Conservation (phyloP, 257 asterid species). For the Capsicum pubescens region DNA sequence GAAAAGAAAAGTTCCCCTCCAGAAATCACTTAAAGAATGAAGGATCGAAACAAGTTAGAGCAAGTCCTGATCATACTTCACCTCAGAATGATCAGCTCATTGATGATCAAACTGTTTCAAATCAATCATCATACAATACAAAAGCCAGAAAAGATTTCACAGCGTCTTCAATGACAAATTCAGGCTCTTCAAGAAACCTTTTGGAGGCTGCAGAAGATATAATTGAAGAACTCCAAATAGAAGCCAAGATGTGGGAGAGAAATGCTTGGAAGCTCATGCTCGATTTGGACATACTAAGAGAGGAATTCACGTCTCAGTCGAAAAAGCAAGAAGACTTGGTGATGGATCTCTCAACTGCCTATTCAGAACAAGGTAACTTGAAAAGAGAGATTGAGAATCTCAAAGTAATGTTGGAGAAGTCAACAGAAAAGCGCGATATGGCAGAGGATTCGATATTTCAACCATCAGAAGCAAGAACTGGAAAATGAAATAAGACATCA, state of each 20-base stretch:
- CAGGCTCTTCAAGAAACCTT: constrained; percentile 56
- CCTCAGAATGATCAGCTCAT: constrained; percentile 44
- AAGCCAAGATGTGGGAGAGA: constrained; percentile 98
- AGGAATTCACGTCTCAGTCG: constrained; percentile 60
- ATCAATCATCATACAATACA: constrained; percentile 47
- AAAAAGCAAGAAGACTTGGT: constrained; percentile 68
- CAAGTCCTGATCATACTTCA: constrained; percentile 41
- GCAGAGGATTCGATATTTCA: constrained; percentile 43
- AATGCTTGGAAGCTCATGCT: constrained; percentile 79
- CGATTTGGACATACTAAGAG: constrained; percentile 71
- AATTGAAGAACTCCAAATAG: constrained; percentile 76
- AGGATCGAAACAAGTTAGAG: constrained; percentile 41
- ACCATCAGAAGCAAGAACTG: constrained; percentile 53
- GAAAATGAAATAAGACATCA: constrained; percentile 74
- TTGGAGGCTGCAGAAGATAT: constrained; percentile 75
- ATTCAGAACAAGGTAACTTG: constrained; percentile 57
- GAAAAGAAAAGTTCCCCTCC: constrained; percentile 33
- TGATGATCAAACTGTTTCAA: constrained; percentile 48
- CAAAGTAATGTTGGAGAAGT: constrained; percentile 47
- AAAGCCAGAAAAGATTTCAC: constrained; percentile 40
- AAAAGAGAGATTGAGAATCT: constrained; percentile 61
- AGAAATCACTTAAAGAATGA: constrained; percentile 43
- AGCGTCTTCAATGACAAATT: constrained; percentile 40
- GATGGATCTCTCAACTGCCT: constrained; percentile 71
- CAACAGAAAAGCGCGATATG: constrained; percentile 34